Percentiles rank a stretch among this genome's conserved stretches.
phyloP scores from a whole-genome alignment of 768 basidiomycete species.

The Tulasnella sp. region DNA sequence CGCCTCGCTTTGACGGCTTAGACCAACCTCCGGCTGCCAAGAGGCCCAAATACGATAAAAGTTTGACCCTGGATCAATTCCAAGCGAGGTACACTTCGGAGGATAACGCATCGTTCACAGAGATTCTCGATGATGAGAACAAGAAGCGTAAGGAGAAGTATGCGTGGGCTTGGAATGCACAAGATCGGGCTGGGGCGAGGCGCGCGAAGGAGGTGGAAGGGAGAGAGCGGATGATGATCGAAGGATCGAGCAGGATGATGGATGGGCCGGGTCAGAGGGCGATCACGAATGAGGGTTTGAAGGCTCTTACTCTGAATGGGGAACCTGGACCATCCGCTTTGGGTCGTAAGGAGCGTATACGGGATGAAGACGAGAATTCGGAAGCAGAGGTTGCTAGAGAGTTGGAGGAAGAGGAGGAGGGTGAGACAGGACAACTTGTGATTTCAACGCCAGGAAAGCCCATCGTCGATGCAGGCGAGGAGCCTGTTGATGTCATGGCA shows the following conservation, averaged over 20 bases:
- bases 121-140: constrained; percentile 88
- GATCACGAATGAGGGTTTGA: constrained; percentile 30
- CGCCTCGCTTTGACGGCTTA: constrained; percentile 15
- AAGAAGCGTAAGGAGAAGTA: constrained; percentile 63
- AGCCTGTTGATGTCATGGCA: constrained; percentile 59
- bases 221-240: constrained; percentile 61
- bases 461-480: constrained; percentile 14
- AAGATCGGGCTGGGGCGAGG: constrained; percentile 62
- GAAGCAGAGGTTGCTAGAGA: background rate
- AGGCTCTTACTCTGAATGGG: constrained; percentile 11
- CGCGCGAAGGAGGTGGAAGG: constrained; percentile 53
- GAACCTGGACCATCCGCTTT: background rate
- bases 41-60: constrained; percentile 40
- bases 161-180: constrained; percentile 92
- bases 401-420: background rate
- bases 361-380: background rate
- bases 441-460: constrained; percentile 17
- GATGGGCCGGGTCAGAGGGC: constrained; percentile 41
- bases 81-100: constrained; percentile 91
- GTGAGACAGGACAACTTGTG: background rate
- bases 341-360: background rate
- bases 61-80: constrained; percentile 69
- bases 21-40: constrained; percentile 7
- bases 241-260: constrained; percentile 37
- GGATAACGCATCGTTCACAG: constrained; percentile 93